A percentile compares a stretch with the other conserved stretches of the same genome.
phyloP scores from a whole-genome alignment of 1,284 basidiomycete species.

The Rhodotorula sp. region DNA sequence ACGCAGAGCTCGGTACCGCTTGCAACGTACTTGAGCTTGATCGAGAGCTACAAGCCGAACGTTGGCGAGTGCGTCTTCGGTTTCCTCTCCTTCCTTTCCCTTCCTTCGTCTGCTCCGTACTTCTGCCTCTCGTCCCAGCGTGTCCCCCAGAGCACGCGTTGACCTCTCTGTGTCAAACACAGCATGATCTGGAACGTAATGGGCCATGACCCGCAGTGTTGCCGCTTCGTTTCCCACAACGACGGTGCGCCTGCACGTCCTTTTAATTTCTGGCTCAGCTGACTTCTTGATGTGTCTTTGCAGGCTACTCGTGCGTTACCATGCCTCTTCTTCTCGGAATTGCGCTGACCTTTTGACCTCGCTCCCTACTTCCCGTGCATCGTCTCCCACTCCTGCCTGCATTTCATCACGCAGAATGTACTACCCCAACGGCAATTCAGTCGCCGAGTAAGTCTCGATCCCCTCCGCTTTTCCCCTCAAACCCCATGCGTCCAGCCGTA shows the following conservation, averaged over 20 bases:
- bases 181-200: constrained; percentile 29
- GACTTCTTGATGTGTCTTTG: neutral
- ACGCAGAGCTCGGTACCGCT: neutral
- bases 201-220: constrained; percentile 28
- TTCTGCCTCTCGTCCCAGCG: no score
- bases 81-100: neutral
- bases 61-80: constrained; percentile 18
- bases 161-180: no score
- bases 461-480: neutral
- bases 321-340: no score
- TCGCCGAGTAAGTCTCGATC: neutral
- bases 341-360: neutral
- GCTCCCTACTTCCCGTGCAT: neutral
- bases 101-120: neutral
- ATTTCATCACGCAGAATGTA: neutral
- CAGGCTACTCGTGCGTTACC: neutral
- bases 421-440: constrained; percentile 17
- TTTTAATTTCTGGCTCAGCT: neutral
- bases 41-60: constrained; percentile 2
- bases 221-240: constrained; percentile 18
- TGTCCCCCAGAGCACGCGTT: no score
- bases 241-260: neutral
- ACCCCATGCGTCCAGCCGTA: neutral
- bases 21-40: neutral
- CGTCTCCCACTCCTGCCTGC: no score